Evolutionary conservation across 768 basidiomycete genomes (phyloP).

Genomic region (Suillus subalutaceus): DNA sequence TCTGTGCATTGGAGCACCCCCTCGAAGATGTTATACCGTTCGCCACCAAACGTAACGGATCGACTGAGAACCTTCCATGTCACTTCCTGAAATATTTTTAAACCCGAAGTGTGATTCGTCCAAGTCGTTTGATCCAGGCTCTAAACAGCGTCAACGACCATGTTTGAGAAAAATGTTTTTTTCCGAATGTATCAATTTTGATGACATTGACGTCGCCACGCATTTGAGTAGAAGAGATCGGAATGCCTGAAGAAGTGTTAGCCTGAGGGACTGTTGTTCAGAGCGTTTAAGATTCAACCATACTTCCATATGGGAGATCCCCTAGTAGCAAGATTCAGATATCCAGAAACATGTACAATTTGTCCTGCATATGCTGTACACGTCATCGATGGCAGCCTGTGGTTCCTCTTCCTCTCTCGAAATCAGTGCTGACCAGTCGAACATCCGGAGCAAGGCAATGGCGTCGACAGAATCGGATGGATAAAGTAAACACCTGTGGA

Average conservation of each 20-base stretch:
- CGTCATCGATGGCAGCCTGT: background rate
- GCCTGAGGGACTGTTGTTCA: background rate
- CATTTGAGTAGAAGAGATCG: conserved; percentile 94
- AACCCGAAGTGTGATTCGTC: conserved; percentile 97
- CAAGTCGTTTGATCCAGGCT: conserved; percentile 88
- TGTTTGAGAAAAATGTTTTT: conserved; percentile 98
- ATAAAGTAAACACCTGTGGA: background rate
- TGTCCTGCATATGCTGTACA: too few relatives aligned
- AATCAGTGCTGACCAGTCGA: background rate
- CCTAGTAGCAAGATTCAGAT: too few relatives aligned
- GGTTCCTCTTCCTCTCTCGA: background rate
- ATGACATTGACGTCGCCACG: conserved; percentile 99
- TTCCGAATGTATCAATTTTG: conserved; percentile 97
- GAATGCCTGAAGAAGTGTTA: conserved; percentile 65
- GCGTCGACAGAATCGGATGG: background rate
- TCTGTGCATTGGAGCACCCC: conserved; percentile 90
- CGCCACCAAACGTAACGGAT: conserved; percentile 90
- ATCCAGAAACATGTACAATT: too few relatives aligned
- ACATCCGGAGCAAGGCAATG: background rate
- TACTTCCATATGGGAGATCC: too few relatives aligned
- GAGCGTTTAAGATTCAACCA: background rate
- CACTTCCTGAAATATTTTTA: conserved; percentile 97
- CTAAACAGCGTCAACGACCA: conserved; percentile 97
- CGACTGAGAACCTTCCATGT: conserved; percentile 93
- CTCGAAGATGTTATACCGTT: conserved; percentile 95